A percentile compares a stretch with the other conserved stretches of the same genome.
Evolutionary conservation across 2,329 filamentous ascomycete genomes (phyloP).

Genomic region (Falciphora oryzae): DNA sequence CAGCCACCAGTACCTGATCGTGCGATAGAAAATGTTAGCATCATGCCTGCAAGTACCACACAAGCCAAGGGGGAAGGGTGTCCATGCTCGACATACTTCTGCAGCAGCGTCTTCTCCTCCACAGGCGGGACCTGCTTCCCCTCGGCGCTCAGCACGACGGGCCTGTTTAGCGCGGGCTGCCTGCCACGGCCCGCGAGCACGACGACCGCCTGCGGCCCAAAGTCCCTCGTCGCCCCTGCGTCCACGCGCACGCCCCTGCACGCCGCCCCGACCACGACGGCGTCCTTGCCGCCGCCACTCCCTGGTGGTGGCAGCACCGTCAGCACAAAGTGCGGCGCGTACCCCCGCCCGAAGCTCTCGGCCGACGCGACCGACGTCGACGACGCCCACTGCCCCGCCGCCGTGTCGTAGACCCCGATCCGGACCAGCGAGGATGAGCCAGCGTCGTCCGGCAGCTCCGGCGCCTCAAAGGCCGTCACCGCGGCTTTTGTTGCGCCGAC

Average conservation of each 20-base stretch:
- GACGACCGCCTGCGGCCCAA: conserved; percentile 54
- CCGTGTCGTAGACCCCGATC: conserved; percentile 50
- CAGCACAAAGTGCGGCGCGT: conserved; percentile 50
- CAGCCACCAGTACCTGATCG: conserved; percentile 60
- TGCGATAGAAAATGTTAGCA: conserved; percentile 6
- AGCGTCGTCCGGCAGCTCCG: conserved; percentile 40
- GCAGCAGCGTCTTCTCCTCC: conserved; percentile 58
- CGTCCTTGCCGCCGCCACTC: conserved; percentile 19
- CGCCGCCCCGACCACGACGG: conserved; percentile 42
- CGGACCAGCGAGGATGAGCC: conserved; percentile 38
- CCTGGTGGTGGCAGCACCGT: conserved; percentile 28
- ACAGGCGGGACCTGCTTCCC: conserved; percentile 49
- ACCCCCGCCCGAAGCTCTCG: conserved; percentile 57
- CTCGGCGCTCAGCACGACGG: conserved; percentile 54
- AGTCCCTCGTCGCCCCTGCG: conserved; percentile 59
- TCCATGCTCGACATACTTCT: conserved; percentile 48
- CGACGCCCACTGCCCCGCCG: conserved; percentile 41
- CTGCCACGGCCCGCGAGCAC: conserved; percentile 41
- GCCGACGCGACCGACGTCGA: conserved; percentile 50
- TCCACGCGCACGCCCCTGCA: conserved; percentile 54
- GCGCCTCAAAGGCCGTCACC: conserved; percentile 50
- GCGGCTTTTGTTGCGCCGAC: conserved; percentile 30
- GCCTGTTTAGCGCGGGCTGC: conserved; percentile 56
- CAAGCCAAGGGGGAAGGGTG: background rate
- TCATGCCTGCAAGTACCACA: background rate